Conservation (phyloP, 176 grass and related monocot species). For the Aegilops sharonensis region DNA sequence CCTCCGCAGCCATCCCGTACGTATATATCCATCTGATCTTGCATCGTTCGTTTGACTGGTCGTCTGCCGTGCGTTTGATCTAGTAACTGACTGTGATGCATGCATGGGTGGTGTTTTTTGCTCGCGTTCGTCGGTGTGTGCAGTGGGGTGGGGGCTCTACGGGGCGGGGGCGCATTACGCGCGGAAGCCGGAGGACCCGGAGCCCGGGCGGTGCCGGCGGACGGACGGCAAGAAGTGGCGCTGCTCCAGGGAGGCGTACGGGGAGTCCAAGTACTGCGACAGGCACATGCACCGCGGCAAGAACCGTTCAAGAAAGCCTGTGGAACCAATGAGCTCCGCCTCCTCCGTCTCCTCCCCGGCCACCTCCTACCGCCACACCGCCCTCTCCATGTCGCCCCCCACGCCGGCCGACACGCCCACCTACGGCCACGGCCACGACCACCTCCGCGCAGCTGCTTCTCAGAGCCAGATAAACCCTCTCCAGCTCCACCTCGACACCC, state of each 20-base stretch:
- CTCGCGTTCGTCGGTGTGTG: neutral
- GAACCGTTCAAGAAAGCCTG: conserved; percentile 99
- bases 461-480: neutral
- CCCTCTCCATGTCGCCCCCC: conserved; percentile 46
- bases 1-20: conserved; percentile 53
- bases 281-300: conserved; percentile 97
- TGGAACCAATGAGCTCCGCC: conserved; percentile 44
- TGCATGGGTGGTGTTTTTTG: neutral
- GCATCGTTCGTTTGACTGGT: neutral
- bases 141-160: conserved; percentile 80
- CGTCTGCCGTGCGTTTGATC: no score
- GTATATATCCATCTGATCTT: neutral
- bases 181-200: conserved; percentile 67
- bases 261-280: conserved; percentile 96
- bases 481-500: conserved; percentile 55
- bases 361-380: conserved; percentile 19
- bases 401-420: neutral
- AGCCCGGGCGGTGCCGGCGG: conserved; percentile 82
- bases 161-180: conserved; percentile 45
- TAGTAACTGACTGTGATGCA: neutral
- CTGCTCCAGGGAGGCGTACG: conserved; percentile 79
- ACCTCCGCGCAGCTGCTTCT: neutral
- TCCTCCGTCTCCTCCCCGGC: neutral
- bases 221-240: conserved; percentile 99
- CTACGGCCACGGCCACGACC: neutral